A percentile compares a stretch with the other conserved stretches of the same genome.
phyloP scores from a whole-genome alignment of 2,329 filamentous ascomycete species.

The Ophiostoma perfectum region DNA sequence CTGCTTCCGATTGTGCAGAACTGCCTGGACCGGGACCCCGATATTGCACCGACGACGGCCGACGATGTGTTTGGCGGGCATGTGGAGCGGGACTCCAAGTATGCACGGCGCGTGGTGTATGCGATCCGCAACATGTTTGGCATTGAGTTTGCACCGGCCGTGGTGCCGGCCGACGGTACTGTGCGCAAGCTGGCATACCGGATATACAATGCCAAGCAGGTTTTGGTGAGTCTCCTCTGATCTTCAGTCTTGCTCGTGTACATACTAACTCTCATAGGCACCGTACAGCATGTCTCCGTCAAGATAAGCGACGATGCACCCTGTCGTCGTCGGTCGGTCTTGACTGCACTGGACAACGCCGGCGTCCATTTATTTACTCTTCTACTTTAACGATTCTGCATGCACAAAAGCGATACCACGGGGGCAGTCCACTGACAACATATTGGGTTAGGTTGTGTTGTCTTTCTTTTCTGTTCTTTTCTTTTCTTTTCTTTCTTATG shows the following conservation, averaged over 20 bases:
- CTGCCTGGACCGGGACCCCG: constrained; percentile 85
- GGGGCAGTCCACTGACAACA: not conserved
- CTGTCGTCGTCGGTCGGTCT: too few relatives aligned
- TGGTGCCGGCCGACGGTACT: constrained; percentile 86
- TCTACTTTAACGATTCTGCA: not conserved
- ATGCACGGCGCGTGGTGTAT: constrained; percentile 83
- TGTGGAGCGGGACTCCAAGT: constrained; percentile 83
- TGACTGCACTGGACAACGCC: not conserved
- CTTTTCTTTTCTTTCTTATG: not conserved
- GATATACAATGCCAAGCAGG: constrained; percentile 92
- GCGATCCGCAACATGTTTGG: constrained; percentile 96
- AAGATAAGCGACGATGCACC: constrained; percentile 12
- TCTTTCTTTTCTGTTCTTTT: constrained; percentile 12
- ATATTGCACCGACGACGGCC: constrained; percentile 74
- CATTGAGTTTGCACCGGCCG: constrained; percentile 87
- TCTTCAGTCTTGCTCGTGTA: not conserved
- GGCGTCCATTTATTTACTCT: not conserved
- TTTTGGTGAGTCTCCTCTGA: constrained; percentile 44
- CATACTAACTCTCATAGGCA: constrained; percentile 36
- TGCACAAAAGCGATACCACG: constrained; percentile 10
- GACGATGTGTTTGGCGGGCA: constrained; percentile 80
- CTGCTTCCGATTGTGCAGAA: constrained; percentile 81
- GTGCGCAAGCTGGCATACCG: constrained; percentile 89
- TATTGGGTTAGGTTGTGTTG: constrained; percentile 6
- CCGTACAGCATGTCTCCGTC: constrained; percentile 67